A percentile compares a stretch with the other conserved stretches of the same genome.
phyloP scores from a whole-genome alignment of 352 stramenopile genomes.

The Phytophthora sansomeana region DNA sequence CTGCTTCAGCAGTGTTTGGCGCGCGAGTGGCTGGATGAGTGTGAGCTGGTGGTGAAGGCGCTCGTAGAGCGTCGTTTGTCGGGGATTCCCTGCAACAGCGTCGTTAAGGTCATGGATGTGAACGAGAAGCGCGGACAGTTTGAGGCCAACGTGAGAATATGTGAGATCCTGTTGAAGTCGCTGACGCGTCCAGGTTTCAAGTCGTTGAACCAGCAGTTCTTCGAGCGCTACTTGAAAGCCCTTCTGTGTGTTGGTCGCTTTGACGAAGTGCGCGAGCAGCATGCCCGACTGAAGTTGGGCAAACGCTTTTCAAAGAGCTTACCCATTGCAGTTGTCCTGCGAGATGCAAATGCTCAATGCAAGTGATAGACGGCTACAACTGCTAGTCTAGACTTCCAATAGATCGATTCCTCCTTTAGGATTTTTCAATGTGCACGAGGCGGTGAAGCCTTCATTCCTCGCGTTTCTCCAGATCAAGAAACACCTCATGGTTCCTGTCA shows the following conservation, averaged over 20 bases:
- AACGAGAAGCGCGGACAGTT: slow-evolving; percentile 14
- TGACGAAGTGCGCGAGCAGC: slow-evolving; percentile 11
- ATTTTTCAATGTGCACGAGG: too few species aligned
- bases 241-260: slow-evolving; percentile 21
- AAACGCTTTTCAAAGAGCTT: slow-evolving; percentile 26
- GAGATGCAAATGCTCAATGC: slow-evolving; percentile 3
- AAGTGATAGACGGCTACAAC: too few species aligned
- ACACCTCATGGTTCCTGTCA: neutral
- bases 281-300: slow-evolving; percentile 12
- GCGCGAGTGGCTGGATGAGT: slow-evolving; percentile 27
- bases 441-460: neutral
- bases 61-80: slow-evolving; percentile 18
- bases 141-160: slow-evolving; percentile 3
- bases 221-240: slow-evolving; percentile 27
- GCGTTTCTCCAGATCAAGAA: slow-evolving; percentile 9
- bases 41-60: slow-evolving; percentile 20
- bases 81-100: slow-evolving; percentile 19
- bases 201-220: slow-evolving; percentile 8
- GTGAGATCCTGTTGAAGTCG: slow-evolving; percentile 8
- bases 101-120: slow-evolving; percentile 12
- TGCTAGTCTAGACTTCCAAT: too few species aligned
- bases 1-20: slow-evolving; percentile 16
- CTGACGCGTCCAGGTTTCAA: slow-evolving; percentile 4
- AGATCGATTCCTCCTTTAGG: too few species aligned
- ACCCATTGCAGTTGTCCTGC: slow-evolving; percentile 1